These are phyloP conservation scores for Ettlia oleoabundans DNA, from an alignment of 139 green algal species.

Conservation along the genomic window DNA sequence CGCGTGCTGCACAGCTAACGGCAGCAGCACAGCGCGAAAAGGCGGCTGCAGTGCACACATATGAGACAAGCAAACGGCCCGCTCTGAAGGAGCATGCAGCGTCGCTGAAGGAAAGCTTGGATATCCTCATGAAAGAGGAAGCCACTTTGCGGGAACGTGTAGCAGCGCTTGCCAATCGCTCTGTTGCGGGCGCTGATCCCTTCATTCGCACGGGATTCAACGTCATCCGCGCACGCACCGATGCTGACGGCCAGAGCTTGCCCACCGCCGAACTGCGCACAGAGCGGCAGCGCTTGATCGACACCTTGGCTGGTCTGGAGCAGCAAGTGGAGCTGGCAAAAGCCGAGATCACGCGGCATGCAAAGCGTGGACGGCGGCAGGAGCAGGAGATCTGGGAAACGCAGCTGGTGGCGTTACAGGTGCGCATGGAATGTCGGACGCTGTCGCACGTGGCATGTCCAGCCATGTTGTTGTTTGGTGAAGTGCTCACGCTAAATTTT, in stretches of 20 bases:
- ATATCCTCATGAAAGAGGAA: slow-evolving; percentile 16
- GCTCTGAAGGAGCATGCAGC: slow-evolving; percentile 34
- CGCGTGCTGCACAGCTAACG: slow-evolving; percentile 32
- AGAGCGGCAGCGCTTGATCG: slow-evolving; percentile 45
- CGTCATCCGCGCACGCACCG: slow-evolving; percentile 43
- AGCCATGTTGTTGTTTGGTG: background rate
- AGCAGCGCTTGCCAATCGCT: background rate
- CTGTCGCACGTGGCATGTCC: background rate
- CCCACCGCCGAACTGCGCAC: slow-evolving; percentile 29
- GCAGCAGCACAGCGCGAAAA: slow-evolving; percentile 16
- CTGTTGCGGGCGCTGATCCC: slow-evolving; percentile 4
- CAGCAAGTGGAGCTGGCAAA: slow-evolving; percentile 40
- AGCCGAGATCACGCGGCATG: slow-evolving; percentile 29
- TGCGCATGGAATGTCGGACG: background rate
- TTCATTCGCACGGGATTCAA: slow-evolving; percentile 52
- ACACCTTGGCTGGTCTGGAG: slow-evolving; percentile 40
- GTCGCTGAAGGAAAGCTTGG: slow-evolving; percentile 22
- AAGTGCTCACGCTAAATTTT: too few species aligned
- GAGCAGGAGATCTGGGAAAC: slow-evolving; percentile 61
- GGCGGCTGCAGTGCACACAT: slow-evolving; percentile 10
- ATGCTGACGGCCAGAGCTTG: slow-evolving; percentile 36
- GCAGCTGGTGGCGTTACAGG: slow-evolving; percentile 62
- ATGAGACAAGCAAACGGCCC: slow-evolving; percentile 8
- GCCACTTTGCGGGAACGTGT: slow-evolving; percentile 7
- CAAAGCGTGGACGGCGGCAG: slow-evolving; percentile 1